These are phyloP conservation scores for Sarcomyxa edulis DNA, from an alignment of 768 basidiomycete species.

Conservation along the genomic window DNA sequence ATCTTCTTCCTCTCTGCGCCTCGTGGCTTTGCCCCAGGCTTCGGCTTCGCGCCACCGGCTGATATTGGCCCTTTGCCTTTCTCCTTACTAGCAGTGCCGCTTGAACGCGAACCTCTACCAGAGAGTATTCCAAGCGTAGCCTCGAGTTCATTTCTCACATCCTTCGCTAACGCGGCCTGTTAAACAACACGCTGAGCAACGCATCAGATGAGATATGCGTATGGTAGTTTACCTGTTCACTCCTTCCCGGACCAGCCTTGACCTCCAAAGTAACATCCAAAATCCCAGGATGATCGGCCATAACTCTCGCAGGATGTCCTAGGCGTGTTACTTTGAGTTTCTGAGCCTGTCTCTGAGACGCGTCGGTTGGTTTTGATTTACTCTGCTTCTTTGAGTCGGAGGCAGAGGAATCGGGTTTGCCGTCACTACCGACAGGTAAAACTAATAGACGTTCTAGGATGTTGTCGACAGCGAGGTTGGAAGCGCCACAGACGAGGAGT, in stretches of 20 bases:
- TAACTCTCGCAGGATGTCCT: constrained; percentile 93
- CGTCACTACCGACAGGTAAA: constrained; percentile 46
- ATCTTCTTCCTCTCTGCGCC: constrained; percentile 74
- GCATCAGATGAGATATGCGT: background rate
- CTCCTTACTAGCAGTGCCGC: too few relatives aligned
- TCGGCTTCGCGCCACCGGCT: constrained; percentile 22
- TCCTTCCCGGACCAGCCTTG: constrained; percentile 56
- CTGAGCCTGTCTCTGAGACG: too few relatives aligned
- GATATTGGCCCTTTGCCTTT: constrained; percentile 75
- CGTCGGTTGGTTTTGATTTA: too few relatives aligned
- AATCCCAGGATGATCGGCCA: constrained; percentile 56
- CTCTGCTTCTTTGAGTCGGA: too few relatives aligned
- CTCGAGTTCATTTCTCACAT: constrained; percentile 86
- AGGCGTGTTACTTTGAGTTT: constrained; percentile 74
- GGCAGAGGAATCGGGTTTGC: too few relatives aligned
- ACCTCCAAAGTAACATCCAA: constrained; percentile 68
- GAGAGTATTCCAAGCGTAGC: constrained; percentile 58
- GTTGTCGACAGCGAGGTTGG: constrained; percentile 94
- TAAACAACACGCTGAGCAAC: constrained; percentile 3
- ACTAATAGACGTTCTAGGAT: constrained; percentile 81
- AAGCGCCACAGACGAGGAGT: constrained; percentile 88
- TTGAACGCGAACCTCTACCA: too few relatives aligned
- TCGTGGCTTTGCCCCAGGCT: constrained; percentile 63
- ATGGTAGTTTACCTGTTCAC: constrained; percentile 52
- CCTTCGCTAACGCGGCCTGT: constrained; percentile 77